Conservation (phyloP, 331 rosid species). For the Malus hybrid region DNA sequence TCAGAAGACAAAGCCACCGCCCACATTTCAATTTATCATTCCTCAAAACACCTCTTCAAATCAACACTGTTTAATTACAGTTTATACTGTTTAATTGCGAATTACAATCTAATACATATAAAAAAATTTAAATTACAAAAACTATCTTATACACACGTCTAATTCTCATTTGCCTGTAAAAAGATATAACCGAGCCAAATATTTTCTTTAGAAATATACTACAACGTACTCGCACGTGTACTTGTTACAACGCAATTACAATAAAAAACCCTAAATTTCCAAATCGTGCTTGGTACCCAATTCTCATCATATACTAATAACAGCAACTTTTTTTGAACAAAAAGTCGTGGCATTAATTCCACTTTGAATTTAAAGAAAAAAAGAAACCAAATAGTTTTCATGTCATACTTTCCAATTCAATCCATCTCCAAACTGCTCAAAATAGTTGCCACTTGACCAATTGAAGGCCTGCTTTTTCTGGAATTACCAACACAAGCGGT, state of each 20-base stretch:
- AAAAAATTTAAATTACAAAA: no score
- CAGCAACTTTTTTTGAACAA: background rate
- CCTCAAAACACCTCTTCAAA: background rate
- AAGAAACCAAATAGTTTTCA: background rate
- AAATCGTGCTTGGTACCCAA: background rate
- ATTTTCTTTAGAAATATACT: no score
- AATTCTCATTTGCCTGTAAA: no score
- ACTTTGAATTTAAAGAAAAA: background rate
- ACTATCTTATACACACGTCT: background rate
- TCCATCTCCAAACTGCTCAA: constrained; percentile 52
- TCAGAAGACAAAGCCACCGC: constrained; percentile 23
- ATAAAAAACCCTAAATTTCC: background rate
- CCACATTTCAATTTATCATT: constrained; percentile 22
- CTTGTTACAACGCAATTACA: background rate
- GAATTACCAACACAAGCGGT: constrained; percentile 72
- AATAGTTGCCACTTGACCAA: constrained; percentile 62
- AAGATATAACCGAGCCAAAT: no score
- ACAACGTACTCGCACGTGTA: background rate
- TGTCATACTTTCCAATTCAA: background rate
- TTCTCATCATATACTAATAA: background rate
- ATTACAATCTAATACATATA: no score
- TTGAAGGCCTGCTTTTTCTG: constrained; percentile 65
- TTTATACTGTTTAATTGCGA: no score
- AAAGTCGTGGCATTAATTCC: background rate
- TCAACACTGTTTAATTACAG: background rate